These are phyloP conservation scores for Truncatella angustata DNA, from an alignment of 2,329 filamentous ascomycete genomes.

Conservation along the genomic window DNA sequence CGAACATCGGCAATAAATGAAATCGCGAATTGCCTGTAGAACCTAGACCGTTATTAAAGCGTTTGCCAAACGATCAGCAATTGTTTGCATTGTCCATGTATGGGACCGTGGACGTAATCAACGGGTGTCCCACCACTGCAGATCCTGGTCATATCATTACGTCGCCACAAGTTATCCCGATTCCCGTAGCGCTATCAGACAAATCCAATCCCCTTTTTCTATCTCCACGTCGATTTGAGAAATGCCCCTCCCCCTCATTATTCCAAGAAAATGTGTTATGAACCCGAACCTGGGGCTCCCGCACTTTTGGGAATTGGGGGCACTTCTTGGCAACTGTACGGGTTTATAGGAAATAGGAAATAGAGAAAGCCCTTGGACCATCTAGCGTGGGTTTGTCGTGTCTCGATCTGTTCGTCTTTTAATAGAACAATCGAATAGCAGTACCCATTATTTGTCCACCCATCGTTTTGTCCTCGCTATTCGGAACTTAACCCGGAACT, in stretches of 20 bases:
- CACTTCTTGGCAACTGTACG: neutral
- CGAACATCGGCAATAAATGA: conserved; percentile 1
- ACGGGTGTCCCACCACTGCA: too few species aligned
- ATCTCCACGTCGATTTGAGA: neutral
- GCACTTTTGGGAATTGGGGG: neutral
- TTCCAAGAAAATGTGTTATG: neutral
- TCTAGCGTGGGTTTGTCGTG: neutral
- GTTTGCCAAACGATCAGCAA: neutral
- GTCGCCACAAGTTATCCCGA: conserved; percentile 5
- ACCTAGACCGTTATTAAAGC: neutral
- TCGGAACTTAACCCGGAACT: too few species aligned
- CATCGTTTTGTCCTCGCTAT: too few species aligned
- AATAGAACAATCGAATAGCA: too few species aligned
- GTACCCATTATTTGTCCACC: too few species aligned
- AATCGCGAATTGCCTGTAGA: conserved; percentile 4
- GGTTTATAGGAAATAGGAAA: too few species aligned
- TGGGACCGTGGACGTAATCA: too few species aligned
- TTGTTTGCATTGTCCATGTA: too few species aligned
- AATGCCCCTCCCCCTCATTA: conserved; percentile 8
- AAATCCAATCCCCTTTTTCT: neutral
- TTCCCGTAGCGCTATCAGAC: conserved; percentile 2
- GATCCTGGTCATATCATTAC: neutral
- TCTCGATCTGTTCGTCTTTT: neutral
- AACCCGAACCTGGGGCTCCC: conserved; percentile 8
- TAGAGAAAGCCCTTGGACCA: neutral